Percentiles rank a stretch among this genome's conserved stretches.
Evolutionary conservation across 148 eudicot genomes (phyloP).

Genomic region (Gaultheria prostrata): DNA sequence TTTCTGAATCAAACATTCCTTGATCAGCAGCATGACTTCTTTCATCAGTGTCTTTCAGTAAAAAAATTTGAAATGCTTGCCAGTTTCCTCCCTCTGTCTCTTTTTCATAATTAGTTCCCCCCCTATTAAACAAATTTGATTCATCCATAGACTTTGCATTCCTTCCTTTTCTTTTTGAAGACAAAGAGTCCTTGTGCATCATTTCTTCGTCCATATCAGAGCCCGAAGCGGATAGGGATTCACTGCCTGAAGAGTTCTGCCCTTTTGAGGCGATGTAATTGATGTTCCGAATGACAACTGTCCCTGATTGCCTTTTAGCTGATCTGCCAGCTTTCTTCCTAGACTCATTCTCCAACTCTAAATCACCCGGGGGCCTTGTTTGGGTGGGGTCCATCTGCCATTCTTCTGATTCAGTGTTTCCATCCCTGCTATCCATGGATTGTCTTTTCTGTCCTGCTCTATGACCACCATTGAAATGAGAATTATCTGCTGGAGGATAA

Average conservation of each 20-base stretch:
- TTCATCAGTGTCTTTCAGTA: slow-evolving; percentile 68
- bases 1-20: slow-evolving; percentile 64
- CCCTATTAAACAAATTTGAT: slow-evolving; percentile 22
- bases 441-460: slow-evolving; percentile 52
- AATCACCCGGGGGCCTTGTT: slow-evolving; percentile 30
- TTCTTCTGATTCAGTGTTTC: slow-evolving; percentile 45
- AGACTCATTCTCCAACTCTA: slow-evolving; percentile 36
- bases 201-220: slow-evolving; percentile 45
- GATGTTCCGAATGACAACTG: slow-evolving; percentile 81
- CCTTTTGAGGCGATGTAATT: slow-evolving; percentile 67
- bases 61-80: slow-evolving; percentile 85
- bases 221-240: slow-evolving; percentile 46
- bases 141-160: slow-evolving; percentile 28
- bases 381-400: slow-evolving; percentile 35
- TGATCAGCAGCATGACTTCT: slow-evolving; percentile 39
- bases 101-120: slow-evolving; percentile 34
- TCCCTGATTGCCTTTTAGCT: slow-evolving; percentile 50
- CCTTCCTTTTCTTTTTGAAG: slow-evolving; percentile 40
- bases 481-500: slow-evolving; percentile 53
- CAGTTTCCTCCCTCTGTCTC: slow-evolving; percentile 66
- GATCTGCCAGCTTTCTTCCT: slow-evolving; percentile 56
- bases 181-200: slow-evolving; percentile 19
- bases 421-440: slow-evolving; percentile 51
- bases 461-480: slow-evolving; percentile 32
- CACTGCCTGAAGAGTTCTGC: slow-evolving; percentile 46